These are phyloP conservation scores for Rheum nobile DNA, from an alignment of 148 eudicot species.

Conservation along the genomic window DNA sequence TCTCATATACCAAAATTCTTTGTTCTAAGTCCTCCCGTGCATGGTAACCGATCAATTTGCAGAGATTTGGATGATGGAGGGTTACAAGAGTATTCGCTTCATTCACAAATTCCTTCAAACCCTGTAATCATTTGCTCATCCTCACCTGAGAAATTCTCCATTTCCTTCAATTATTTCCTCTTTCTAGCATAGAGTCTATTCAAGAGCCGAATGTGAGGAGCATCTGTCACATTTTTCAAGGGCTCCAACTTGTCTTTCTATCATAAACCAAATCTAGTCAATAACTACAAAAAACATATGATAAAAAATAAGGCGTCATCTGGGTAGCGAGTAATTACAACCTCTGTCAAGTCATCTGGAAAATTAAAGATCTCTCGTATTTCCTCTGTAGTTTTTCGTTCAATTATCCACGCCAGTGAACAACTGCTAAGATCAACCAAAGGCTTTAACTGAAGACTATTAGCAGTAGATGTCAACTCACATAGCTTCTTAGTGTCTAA, in stretches of 20 bases:
- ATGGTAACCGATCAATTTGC: no score
- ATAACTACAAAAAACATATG: background rate
- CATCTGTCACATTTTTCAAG: no score
- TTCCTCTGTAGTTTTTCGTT: slow-evolving; percentile 74
- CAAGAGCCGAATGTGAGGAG: no score
- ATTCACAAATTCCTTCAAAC: slow-evolving; percentile 63
- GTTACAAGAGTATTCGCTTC: slow-evolving; percentile 81
- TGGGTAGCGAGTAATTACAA: slow-evolving; percentile 15
- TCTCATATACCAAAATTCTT: no score
- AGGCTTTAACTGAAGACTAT: slow-evolving; percentile 66
- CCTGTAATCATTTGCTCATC: slow-evolving; percentile 21
- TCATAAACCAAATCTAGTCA: no score
- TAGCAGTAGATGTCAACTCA: slow-evolving; percentile 66
- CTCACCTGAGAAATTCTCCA: no score
- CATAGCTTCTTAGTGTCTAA: no score
- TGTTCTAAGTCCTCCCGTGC: no score
- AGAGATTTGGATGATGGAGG: no score
- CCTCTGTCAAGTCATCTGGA: slow-evolving; percentile 87
- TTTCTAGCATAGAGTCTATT: no score
- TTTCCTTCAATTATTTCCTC: no score
- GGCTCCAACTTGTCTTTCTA: no score
- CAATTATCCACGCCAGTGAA: slow-evolving; percentile 66
- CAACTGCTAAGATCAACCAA: slow-evolving; percentile 72
- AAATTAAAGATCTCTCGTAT: slow-evolving; percentile 65
- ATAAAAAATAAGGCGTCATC: background rate